Conservation (phyloP, 345 rosid genomes). For the Citrus inodora region DNA sequence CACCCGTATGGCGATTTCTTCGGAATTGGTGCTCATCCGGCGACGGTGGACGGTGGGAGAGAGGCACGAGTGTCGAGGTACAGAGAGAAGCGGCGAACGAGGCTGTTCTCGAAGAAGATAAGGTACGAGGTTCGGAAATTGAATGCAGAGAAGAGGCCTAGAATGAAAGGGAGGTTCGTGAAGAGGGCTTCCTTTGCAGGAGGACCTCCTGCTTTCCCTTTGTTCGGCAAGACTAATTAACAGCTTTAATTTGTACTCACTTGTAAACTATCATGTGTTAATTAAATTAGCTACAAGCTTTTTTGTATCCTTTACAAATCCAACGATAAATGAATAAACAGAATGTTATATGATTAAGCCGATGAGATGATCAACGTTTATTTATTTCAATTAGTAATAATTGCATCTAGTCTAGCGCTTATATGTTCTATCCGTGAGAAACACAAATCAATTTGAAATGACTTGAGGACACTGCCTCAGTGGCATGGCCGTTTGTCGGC, state of each 20-base stretch:
- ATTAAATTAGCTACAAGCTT: neutral
- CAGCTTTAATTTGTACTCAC: neutral
- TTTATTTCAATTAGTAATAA: neutral
- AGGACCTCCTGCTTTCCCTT: constrained; percentile 28
- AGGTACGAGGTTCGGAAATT: constrained; percentile 90
- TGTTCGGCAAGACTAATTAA: constrained; percentile 4
- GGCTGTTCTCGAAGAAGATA: constrained; percentile 92
- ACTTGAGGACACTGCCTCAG: neutral
- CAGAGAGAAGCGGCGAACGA: constrained; percentile 80
- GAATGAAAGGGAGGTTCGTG: constrained; percentile 98
- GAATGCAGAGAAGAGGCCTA: constrained; percentile 94
- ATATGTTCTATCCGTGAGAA: neutral
- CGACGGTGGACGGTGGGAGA: constrained; percentile 54
- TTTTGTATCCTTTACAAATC: neutral
- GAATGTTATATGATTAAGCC: neutral
- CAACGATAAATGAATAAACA: neutral
- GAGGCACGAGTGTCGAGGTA: constrained; percentile 87
- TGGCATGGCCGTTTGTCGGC: neutral
- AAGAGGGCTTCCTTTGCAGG: constrained; percentile 55
- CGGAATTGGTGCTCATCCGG: constrained; percentile 16
- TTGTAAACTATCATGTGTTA: neutral
- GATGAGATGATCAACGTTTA: neutral
- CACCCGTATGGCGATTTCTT: constrained; percentile 12
- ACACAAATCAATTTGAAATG: neutral
- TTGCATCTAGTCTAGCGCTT: neutral